Evolutionary conservation across 1,139 yeast genomes (phyloP), one percentile per base, ranked within the genome.

Genomic region (Hansenula sp.): DNA sequence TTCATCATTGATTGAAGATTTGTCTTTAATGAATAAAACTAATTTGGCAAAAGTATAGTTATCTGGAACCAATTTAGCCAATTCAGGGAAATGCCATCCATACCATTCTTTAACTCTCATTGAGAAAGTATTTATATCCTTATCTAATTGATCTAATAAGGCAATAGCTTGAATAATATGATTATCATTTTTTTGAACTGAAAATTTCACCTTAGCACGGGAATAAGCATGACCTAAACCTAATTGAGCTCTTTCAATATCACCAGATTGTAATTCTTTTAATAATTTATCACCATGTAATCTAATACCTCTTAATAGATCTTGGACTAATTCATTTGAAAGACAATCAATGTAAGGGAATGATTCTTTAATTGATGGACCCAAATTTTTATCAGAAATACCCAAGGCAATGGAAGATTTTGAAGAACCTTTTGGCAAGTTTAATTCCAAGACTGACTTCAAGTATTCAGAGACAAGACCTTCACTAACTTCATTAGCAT

Each of bases 81-180:
- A 81, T 74, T 93, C 99, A 36, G 99, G 99, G 82, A 93, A 94
- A 69, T 93, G 99, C 99, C 99, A 93, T 54, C 99, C 98, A 72
- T 94, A 93, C 99, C 99, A 93, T 74, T 93, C 99, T 74, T 91
- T 91, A 66, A 82, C 80, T 74, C 99, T 84, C 99, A 93, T 93
- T 56, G 98, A 93, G 62, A 88, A 93, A 42, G 98, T 94, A 75
- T 93, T 93, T 61, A 93, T 79, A 67, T 94, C 99, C 73, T 93
- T 93, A 73, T 93, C 99, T 62, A 93, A 80, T 66, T 94, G 96
- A 63, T 93, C 99, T 63, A 93, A 78, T 55, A 94, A 75, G 31
- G 99, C 96, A 71, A 93, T 93, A 47, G 99, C 97, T 74, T 94
- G 99, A 63, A 93, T 93, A 66, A 93, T 93, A 71, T 93, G 98